Percentiles rank a stretch among this genome's conserved stretches.
phyloP scores from a whole-genome alignment of 441 rosid genomes.

The Adansonia madagascariensis region DNA sequence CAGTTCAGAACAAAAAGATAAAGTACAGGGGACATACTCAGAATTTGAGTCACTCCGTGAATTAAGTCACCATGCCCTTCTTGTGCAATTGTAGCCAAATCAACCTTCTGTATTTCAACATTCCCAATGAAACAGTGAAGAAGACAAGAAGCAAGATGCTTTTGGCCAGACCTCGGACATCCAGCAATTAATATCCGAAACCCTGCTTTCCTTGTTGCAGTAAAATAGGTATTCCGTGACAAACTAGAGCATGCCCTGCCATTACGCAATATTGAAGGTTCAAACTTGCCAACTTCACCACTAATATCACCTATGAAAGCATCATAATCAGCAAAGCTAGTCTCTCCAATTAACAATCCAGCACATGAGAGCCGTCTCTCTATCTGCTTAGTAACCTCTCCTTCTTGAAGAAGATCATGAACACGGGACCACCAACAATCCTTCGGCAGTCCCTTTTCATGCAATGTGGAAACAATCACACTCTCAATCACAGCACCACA shows the following conservation, averaged over 20 bases:
- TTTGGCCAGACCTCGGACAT: slow-evolving; percentile 82
- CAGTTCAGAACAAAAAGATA: slow-evolving; percentile 19
- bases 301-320: slow-evolving; percentile 35
- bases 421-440: slow-evolving; percentile 72
- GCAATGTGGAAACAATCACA: slow-evolving; percentile 62
- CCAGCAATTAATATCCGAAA: slow-evolving; percentile 84
- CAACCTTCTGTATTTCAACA: slow-evolving; percentile 86
- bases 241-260: slow-evolving; percentile 34
- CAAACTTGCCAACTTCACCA: slow-evolving; percentile 36
- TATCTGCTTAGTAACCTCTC: slow-evolving; percentile 59
- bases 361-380: slow-evolving; percentile 58
- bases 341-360: slow-evolving; percentile 64
- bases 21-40: slow-evolving; percentile 59
- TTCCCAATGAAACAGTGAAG: slow-evolving; percentile 86
- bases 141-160: slow-evolving; percentile 89
- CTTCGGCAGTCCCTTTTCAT: slow-evolving; percentile 54
- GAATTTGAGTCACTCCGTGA: slow-evolving; percentile 77
- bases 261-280: slow-evolving; percentile 40
- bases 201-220: slow-evolving; percentile 59
- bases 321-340: slow-evolving; percentile 46
- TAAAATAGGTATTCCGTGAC: slow-evolving; percentile 40
- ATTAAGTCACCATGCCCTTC: slow-evolving; percentile 92
- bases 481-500: slow-evolving; percentile 64
- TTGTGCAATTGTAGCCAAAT: slow-evolving; percentile 87
- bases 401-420: slow-evolving; percentile 63